phyloP scores from a whole-genome alignment of 73 alveolate species.

The Effrenium voratum region DNA sequence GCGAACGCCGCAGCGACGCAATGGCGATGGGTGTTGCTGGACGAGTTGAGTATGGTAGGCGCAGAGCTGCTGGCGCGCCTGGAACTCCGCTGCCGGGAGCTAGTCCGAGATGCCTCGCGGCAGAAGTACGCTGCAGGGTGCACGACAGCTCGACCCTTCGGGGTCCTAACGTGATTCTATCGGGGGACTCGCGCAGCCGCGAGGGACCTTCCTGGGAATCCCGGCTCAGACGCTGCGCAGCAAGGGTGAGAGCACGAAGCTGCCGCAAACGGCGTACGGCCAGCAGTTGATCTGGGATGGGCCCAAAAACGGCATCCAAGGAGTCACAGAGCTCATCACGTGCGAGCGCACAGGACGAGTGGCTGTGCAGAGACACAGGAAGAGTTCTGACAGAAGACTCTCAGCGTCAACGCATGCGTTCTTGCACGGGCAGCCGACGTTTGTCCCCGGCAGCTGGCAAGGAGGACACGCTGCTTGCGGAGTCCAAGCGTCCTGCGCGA shows the following conservation, averaged over 20 bases:
- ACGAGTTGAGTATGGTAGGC: neutral
- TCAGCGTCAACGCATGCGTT: neutral
- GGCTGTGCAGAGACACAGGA: neutral
- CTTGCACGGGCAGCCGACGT: neutral
- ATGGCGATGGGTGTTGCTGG: neutral
- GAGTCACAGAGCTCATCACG: neutral
- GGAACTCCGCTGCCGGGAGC: neutral
- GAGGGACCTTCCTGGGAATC: neutral
- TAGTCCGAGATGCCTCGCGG: neutral
- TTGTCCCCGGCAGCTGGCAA: neutral
- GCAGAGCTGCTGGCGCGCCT: neutral
- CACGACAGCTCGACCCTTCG: neutral
- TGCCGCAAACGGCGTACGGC: neutral
- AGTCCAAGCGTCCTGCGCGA: too few species aligned
- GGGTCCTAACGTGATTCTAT: neutral
- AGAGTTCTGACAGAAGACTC: neutral
- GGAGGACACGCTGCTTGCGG: neutral
- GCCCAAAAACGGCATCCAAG: neutral
- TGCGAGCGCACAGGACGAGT: conserved; percentile 19
- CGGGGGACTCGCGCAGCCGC: conserved; percentile 13
- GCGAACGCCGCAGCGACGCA: too few species aligned
- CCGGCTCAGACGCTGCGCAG: neutral
- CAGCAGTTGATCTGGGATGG: conserved; percentile 11
- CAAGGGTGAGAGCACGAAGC: neutral
- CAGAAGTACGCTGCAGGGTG: neutral